A percentile compares a stretch with the other conserved stretches of the same genome.
Conservation (phyloP, 345 rosid species). For the Leavenworthia alabamica region DNA sequence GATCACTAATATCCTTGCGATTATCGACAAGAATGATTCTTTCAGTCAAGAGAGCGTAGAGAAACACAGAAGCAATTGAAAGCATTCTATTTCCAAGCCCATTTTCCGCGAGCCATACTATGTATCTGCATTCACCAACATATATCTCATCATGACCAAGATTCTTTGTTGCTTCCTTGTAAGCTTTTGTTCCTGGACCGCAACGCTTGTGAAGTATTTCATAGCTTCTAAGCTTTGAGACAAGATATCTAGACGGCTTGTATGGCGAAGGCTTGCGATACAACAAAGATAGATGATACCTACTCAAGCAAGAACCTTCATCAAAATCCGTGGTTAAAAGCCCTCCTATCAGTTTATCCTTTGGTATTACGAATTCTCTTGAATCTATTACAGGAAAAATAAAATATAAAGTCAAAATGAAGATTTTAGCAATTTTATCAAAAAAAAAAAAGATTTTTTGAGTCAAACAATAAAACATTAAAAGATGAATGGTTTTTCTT, state of each 20-base stretch:
- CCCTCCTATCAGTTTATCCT: conserved; percentile 43
- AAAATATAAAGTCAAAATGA: neutral
- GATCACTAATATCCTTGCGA: conserved; percentile 45
- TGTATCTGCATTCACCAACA: conserved; percentile 43
- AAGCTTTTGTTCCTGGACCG: conserved; percentile 49
- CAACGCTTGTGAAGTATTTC: conserved; percentile 55
- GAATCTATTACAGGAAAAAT: conserved; percentile 16
- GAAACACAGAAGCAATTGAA: conserved; percentile 56
- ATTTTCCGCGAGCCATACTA: conserved; percentile 51
- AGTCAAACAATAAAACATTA: neutral
- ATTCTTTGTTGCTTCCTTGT: conserved; percentile 33
- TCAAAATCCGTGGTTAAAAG: conserved; percentile 45
- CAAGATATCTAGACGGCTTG: conserved; percentile 46
- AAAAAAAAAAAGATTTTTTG: no score
- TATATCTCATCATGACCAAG: conserved; percentile 25
- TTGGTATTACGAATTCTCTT: conserved; percentile 19
- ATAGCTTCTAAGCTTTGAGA: conserved; percentile 46
- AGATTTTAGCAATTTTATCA: no score
- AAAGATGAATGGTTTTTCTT: neutral
- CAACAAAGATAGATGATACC: conserved; percentile 31
- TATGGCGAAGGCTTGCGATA: conserved; percentile 37
- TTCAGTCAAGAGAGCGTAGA: conserved; percentile 57
- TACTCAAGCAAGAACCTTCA: no score
- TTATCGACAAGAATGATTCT: conserved; percentile 54
- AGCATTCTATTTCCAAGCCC: conserved; percentile 64